Percentiles rank a stretch among this genome's conserved stretches.
These are phyloP conservation scores for Sclerotinia subarctica DNA, from an alignment of 2,329 filamentous ascomycete species.

Conservation along the genomic window DNA sequence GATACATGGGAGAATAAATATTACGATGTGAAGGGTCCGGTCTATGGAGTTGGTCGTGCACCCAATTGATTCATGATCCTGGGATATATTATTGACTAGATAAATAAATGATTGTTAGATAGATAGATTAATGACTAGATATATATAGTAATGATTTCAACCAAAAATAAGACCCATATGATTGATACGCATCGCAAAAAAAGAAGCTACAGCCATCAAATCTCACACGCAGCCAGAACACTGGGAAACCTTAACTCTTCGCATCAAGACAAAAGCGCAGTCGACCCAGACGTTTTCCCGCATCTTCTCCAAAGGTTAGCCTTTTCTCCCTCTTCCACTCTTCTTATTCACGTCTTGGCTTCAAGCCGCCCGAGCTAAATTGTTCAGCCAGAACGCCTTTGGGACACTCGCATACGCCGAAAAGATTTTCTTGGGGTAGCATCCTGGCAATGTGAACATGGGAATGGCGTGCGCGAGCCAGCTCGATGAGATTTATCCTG, in stretches of 20 bases:
- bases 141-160: conserved; percentile 3
- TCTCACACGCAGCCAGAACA: not conserved
- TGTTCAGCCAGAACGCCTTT: conserved; percentile 10
- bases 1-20: not conserved
- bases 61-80: not conserved
- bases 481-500: not conserved
- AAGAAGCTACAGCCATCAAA: conserved; percentile 1
- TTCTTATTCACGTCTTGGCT: not conserved
- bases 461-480: not conserved
- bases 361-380: not conserved
- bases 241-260: conserved; percentile 6
- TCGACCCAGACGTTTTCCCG: not conserved
- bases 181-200: not conserved
- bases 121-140: too few relatives aligned
- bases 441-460: conserved; percentile 1
- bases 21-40: not conserved
- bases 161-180: not conserved
- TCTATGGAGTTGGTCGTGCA: conserved; percentile 1
- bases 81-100: not conserved
- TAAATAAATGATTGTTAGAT: too few relatives aligned
- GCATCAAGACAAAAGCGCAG: not conserved
- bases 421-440: not conserved
- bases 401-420: conserved; percentile 15
- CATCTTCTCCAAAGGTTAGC: not conserved
- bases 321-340: not conserved